Evolutionary conservation across 169 alveolate genomes (phyloP).

Genomic region (Eimeria praecox): DNA sequence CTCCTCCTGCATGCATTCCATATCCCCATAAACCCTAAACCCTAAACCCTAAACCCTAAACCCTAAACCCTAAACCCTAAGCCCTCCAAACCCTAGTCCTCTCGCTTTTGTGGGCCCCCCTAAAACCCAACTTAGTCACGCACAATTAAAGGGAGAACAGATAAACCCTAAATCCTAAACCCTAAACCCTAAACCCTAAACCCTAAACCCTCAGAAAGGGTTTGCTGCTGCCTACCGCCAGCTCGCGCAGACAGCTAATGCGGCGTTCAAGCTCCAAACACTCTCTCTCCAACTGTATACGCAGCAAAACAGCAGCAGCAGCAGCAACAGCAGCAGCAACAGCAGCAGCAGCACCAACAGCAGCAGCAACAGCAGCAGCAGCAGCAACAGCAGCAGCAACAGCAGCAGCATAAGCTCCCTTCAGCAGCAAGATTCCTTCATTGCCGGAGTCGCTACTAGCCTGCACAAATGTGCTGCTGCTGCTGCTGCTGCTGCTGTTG

Average conservation of each 20-base stretch:
- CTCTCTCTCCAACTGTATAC: conserved; percentile 33
- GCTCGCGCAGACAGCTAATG: conserved; percentile 24
- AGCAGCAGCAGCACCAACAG: not conserved
- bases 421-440: not conserved
- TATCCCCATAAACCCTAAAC: not conserved
- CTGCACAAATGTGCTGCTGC: not conserved
- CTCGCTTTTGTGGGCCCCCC: not conserved
- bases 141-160: no score
- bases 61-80: conserved; percentile 14
- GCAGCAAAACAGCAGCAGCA: not conserved
- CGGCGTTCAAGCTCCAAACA: conserved; percentile 64
- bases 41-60: conserved; percentile 15
- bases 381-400: not conserved
- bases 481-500: not conserved
- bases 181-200: not conserved
- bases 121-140: not conserved
- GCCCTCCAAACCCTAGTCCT: not conserved
- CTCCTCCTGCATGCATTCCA: not conserved
- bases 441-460: not conserved
- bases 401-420: not conserved
- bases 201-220: conserved; percentile 10
- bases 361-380: not conserved
- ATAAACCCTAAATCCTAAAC: not conserved
- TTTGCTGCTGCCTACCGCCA: conserved; percentile 14
- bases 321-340: not conserved